Evolutionary conservation across 352 stramenopile genomes (phyloP).

Genomic region (Phytophthora cactorum): DNA sequence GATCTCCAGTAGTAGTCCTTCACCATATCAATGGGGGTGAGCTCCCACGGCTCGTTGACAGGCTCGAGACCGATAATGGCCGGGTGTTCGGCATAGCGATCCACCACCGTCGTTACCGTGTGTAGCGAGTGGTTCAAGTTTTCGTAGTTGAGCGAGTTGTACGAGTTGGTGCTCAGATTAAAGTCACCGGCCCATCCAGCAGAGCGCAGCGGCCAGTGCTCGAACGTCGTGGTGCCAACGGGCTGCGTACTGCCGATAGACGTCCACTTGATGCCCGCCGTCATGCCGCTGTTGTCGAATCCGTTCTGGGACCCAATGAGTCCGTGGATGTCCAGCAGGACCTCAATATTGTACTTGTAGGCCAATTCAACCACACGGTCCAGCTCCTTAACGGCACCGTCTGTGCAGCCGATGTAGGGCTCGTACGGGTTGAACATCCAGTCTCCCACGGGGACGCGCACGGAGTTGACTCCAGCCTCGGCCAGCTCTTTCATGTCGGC

Average conservation of each 20-base stretch:
- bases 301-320: constrained; percentile 94
- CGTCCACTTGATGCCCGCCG: constrained; percentile 31
- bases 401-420: constrained; percentile 92
- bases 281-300: constrained; percentile 95
- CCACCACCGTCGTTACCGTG: constrained; percentile 87
- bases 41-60: constrained; percentile 96
- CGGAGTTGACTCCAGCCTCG: constrained; percentile 30
- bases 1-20: constrained; percentile 97
- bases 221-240: constrained; percentile 32
- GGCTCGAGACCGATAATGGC: constrained; percentile 92
- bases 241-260: constrained; percentile 35
- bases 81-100: constrained; percentile 88
- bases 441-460: constrained; percentile 31
- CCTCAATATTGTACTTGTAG: constrained; percentile 85
- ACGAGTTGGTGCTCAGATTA: constrained; percentile 82
- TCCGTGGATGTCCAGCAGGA: constrained; percentile 94
- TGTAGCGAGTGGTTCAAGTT: constrained; percentile 93
- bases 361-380: constrained; percentile 89
- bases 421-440: constrained; percentile 75
- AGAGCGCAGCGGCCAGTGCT: constrained; percentile 90
- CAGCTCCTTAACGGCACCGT: constrained; percentile 92
- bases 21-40: constrained; percentile 91
- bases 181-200: constrained; percentile 93
- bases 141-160: constrained; percentile 89
- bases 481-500: constrained; percentile 34